Evolutionary conservation across 768 basidiomycete genomes (phyloP).

Genomic region (Russula griseocarnosa): DNA sequence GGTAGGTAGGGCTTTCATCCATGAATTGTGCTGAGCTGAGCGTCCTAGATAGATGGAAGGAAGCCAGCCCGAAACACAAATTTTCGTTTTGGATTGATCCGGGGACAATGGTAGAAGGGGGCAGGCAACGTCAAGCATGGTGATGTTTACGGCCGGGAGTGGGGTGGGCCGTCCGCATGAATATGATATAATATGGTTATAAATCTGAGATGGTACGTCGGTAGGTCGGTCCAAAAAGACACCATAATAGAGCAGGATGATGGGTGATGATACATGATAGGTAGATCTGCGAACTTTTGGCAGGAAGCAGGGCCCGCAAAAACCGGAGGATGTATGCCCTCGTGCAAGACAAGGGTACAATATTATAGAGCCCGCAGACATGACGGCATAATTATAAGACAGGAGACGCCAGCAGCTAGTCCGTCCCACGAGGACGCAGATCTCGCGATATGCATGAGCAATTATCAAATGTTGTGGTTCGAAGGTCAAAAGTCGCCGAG

Average conservation of each 20-base stretch:
- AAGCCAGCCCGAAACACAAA: too few species aligned
- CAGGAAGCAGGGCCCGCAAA: not conserved
- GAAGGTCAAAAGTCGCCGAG: not conserved
- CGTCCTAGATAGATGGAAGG: too few species aligned
- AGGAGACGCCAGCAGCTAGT: slow-evolving; percentile 41
- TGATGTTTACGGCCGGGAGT: too few species aligned
- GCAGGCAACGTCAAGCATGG: too few species aligned
- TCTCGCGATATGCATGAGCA: slow-evolving; percentile 60
- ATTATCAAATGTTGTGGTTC: slow-evolving; percentile 35
- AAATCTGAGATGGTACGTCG: too few species aligned
- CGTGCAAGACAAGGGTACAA: not conserved
- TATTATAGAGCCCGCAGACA: not conserved
- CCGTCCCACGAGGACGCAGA: slow-evolving; percentile 56
- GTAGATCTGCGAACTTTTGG: not conserved
- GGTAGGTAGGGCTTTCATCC: too few species aligned
- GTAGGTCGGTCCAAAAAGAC: too few species aligned
- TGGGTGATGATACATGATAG: not conserved
- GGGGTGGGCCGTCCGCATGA: too few species aligned
- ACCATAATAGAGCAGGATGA: not conserved
- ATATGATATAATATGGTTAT: too few species aligned
- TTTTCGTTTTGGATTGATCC: too few species aligned
- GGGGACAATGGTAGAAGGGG: too few species aligned
- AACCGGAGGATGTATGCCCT: not conserved
- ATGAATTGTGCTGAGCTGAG: too few species aligned
- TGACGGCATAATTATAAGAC: slow-evolving; percentile 33